phyloP scores from a whole-genome alignment of 768 basidiomycete genomes.

The Leccinum ochraceum region DNA sequence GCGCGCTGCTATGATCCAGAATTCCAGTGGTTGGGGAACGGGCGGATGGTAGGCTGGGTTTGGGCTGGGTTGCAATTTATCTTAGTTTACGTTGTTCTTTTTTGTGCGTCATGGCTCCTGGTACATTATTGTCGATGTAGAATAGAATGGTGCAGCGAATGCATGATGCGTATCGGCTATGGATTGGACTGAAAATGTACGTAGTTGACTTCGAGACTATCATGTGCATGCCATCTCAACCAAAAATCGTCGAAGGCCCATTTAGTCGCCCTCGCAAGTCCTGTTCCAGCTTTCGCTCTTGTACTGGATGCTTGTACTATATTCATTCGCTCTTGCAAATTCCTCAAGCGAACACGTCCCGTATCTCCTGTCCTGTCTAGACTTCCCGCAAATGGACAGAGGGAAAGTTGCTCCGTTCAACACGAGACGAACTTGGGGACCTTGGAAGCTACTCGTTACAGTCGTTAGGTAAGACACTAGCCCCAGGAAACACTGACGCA shows the following conservation, averaged over 20 bases:
- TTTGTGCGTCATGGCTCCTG: slow-evolving; percentile 11
- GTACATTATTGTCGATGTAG: slow-evolving; percentile 32
- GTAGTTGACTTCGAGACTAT: neutral
- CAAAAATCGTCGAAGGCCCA: neutral
- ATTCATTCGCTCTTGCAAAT: slow-evolving; percentile 34
- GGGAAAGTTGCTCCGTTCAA: slow-evolving; percentile 44
- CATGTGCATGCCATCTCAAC: neutral
- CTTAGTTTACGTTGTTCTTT: slow-evolving; percentile 18
- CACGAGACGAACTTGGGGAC: slow-evolving; percentile 42
- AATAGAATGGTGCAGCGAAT: slow-evolving; percentile 24
- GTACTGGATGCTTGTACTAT: slow-evolving; percentile 30
- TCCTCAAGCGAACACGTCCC: slow-evolving; percentile 41
- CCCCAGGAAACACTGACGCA: slow-evolving; percentile 12
- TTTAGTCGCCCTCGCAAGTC: slow-evolving; percentile 31
- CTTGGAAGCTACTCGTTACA: slow-evolving; percentile 25
- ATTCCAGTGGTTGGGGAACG: slow-evolving; percentile 39
- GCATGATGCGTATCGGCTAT: slow-evolving; percentile 1
- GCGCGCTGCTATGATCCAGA: slow-evolving; percentile 66
- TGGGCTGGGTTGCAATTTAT: slow-evolving; percentile 27
- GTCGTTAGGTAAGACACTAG: slow-evolving; percentile 1
- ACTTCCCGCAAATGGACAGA: slow-evolving; percentile 36
- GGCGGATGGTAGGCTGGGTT: slow-evolving; percentile 33
- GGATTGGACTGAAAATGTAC: neutral
- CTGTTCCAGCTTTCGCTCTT: slow-evolving; percentile 38
- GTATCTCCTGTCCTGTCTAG: slow-evolving; percentile 29